Evolutionary conservation across 1,284 basidiomycete species (phyloP), one percentile per base, ranked within the genome.

Genomic region (Cryptococcus depauperatus): DNA sequence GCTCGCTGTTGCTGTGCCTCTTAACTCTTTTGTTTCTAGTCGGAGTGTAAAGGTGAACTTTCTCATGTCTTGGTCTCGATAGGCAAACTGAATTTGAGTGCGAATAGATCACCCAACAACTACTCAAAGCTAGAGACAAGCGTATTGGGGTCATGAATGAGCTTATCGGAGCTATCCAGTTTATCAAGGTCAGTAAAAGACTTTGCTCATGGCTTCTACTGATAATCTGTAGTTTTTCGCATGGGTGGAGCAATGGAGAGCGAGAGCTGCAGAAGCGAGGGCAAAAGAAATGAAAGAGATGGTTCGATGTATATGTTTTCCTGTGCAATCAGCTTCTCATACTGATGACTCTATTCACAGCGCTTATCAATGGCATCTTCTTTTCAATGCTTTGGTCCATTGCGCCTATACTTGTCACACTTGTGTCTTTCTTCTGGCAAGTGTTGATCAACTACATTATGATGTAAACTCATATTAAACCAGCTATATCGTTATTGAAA

Each of bases 101-200:
- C 32, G 6, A 14, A 33, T 18, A 79, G 41, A 87, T 91, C 47
- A 80, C 84, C 50, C 85, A 84, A 64, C 80, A 80, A 7, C 66
- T 85, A 21, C 72, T 83, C 34, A 76, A 79, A 9, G 81, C 87
- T 0, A 75, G 85, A 8, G 91, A 96, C 61, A 82, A 81, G 61
- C 78, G 91, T 2, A 91, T 95, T 79, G 77, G 76, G 0, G 82
- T 88, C 14, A 69, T 95, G 57, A 91, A 83, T 48, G 91, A 96
- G 67, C 74, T 96, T 14, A 83, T 92, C 44, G 74, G 79, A 27
- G 80, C 82, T 3, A 69, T 69, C 44, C 63, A 62, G 48, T 62
- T 60, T 33, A 58, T 61, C 50, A 62, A 66, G 43, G 57, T 54
- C 21, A 11, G 35, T 48, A 16, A 8, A 41, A 19, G 16, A 25